phyloP scores from a whole-genome alignment of 768 basidiomycete genomes.

The Tulasnella calospora region DNA sequence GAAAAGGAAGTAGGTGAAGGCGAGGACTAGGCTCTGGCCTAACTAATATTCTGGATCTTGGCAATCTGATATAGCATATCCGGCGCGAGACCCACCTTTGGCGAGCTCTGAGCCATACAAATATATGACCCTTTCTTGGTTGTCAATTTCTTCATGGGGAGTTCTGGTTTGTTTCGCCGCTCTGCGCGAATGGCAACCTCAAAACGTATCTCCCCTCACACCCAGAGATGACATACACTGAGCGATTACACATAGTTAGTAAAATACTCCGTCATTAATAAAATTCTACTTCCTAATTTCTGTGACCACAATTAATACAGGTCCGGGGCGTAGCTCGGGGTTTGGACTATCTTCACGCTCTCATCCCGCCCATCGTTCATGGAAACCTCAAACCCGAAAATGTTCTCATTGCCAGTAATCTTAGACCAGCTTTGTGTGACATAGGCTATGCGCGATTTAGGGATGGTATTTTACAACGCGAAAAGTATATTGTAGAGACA shows the following conservation, averaged over 20 bases:
- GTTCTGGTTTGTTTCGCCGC: not conserved
- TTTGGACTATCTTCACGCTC: constrained; percentile 27
- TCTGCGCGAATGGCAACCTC: not conserved
- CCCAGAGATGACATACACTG: not conserved
- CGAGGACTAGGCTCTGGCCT: too few species aligned
- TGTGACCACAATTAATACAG: constrained; percentile 13
- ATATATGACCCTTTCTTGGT: too few species aligned
- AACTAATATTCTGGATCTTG: too few species aligned
- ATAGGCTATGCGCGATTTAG: not conserved
- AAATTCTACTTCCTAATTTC: not conserved
- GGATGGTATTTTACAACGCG: too few species aligned
- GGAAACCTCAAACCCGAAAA: constrained; percentile 28
- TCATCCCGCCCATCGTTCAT: constrained; percentile 24
- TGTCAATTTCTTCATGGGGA: too few species aligned
- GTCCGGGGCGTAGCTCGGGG: constrained; percentile 25
- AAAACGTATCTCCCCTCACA: not conserved
- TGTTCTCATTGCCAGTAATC: not conserved
- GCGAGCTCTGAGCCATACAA: too few species aligned
- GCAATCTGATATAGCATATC: too few species aligned
- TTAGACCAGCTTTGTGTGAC: not conserved
- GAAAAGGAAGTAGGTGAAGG: too few species aligned
- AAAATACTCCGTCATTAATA: not conserved
- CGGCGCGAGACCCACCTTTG: too few species aligned
- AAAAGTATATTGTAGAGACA: too few species aligned
- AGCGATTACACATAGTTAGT: not conserved